A percentile compares a stretch with the other conserved stretches of the same genome.
These are phyloP conservation scores for Ganoderma resinaceum DNA, from an alignment of 1,284 basidiomycete genomes.

Conservation along the genomic window DNA sequence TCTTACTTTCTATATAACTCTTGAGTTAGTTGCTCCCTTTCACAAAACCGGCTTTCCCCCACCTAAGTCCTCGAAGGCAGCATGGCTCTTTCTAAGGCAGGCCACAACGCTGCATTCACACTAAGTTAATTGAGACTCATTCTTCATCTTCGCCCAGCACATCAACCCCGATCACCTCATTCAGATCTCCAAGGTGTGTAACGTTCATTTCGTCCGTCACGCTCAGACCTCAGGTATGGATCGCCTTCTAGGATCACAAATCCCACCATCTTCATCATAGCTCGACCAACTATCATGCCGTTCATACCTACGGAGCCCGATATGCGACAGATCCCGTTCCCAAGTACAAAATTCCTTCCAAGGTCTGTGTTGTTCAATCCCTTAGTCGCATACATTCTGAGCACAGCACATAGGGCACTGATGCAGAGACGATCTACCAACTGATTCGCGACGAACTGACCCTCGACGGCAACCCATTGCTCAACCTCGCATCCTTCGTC, in stretches of 20 bases:
- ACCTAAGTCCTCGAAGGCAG: conserved; percentile 31
- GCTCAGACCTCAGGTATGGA: not conserved
- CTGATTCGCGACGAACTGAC: conserved; percentile 86
- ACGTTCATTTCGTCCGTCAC: not conserved
- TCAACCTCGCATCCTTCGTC: conserved; percentile 86
- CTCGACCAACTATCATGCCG: conserved; percentile 41
- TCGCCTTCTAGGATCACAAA: conserved; percentile 45
- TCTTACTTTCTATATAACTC: conserved; percentile 3
- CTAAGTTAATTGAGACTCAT: conserved; percentile 2
- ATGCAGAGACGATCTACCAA: conserved; percentile 72
- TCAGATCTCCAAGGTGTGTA: conserved; percentile 56
- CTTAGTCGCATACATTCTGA: not conserved
- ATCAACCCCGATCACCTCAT: conserved; percentile 70
- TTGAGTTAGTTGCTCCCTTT: conserved; percentile 10
- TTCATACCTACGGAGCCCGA: conserved; percentile 65
- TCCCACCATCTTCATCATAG: conserved; percentile 44
- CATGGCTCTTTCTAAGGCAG: conserved; percentile 63
- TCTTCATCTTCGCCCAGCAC: conserved; percentile 49
- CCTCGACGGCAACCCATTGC: conserved; percentile 79
- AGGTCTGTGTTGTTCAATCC: conserved; percentile 41
- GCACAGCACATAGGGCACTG: conserved; percentile 50
- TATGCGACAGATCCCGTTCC: conserved; percentile 71
- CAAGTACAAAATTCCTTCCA: conserved; percentile 70
- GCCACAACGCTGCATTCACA: conserved; percentile 8
- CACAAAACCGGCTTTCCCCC: conserved; percentile 11